Evolutionary conservation across 345 rosid genomes (phyloP).

Genomic region (Gossypium sturtianum): DNA sequence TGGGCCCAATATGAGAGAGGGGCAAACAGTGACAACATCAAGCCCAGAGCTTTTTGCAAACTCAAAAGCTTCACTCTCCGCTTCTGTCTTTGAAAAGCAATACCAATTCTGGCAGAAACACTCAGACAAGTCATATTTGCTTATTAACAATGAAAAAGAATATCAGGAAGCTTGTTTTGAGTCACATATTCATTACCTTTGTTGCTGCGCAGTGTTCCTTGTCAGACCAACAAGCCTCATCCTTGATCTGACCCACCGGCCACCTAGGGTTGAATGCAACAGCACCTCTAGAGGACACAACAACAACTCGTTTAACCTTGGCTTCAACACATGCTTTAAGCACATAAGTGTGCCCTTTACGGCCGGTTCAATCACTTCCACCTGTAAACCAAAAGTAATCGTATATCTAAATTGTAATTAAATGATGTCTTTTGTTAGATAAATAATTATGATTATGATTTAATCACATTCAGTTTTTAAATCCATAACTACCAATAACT

Average conservation of each 20-base stretch:
- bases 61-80: conserved; percentile 63
- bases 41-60: conserved; percentile 50
- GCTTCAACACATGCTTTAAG: conserved; percentile 54
- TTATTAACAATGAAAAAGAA: background rate
- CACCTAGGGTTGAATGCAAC: conserved; percentile 45
- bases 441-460: too few species aligned
- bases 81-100: conserved; percentile 58
- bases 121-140: background rate
- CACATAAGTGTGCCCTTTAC: conserved; percentile 56
- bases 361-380: conserved; percentile 54
- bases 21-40: conserved; percentile 46
- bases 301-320: conserved; percentile 50
- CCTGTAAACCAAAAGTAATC: conserved; percentile 9
- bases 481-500: too few species aligned
- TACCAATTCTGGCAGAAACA: conserved; percentile 61
- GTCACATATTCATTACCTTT: conserved; percentile 24
- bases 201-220: conserved; percentile 43
- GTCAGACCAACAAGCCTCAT: conserved; percentile 64
- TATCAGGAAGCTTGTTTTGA: background rate
- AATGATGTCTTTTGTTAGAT: too few species aligned
- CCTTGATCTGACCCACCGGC: conserved; percentile 41
- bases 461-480: too few species aligned
- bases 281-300: conserved; percentile 55
- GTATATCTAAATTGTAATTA: background rate
- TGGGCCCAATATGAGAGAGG: conserved; percentile 37